phyloP scores from a whole-genome alignment of 2,329 filamentous ascomycete species.

The Rhexocercosporidium sp. region DNA sequence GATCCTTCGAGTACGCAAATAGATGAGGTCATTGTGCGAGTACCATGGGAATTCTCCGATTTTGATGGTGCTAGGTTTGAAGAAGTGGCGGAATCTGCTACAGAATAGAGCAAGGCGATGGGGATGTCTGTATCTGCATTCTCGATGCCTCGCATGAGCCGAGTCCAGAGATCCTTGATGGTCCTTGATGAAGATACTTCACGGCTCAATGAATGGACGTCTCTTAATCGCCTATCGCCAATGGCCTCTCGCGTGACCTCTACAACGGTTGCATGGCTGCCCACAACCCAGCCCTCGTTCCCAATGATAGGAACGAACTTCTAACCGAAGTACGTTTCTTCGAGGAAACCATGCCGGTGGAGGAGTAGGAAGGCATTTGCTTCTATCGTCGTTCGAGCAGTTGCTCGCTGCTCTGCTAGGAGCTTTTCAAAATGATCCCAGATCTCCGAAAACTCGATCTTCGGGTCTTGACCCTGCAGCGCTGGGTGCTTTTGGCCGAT shows the following conservation, averaged over 20 bases:
- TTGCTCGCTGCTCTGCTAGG: conserved; percentile 37
- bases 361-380: conserved; percentile 40
- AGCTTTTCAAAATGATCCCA: conserved; percentile 42
- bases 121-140: conserved; percentile 40
- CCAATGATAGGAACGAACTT: conserved; percentile 49
- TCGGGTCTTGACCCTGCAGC: conserved; percentile 45
- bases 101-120: conserved; percentile 41
- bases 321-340: conserved; percentile 47
- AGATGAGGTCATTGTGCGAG: neutral
- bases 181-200: conserved; percentile 35
- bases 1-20: conserved; percentile 24
- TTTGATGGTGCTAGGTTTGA: neutral
- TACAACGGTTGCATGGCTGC: conserved; percentile 27
- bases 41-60: neutral
- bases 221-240: conserved; percentile 43
- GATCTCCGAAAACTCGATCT: conserved; percentile 46
- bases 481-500: conserved; percentile 43
- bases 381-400: conserved; percentile 33
- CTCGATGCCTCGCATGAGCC: conserved; percentile 34
- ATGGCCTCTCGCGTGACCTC: conserved; percentile 48
- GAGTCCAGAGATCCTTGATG: conserved; percentile 43
- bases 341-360: conserved; percentile 41
- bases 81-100: conserved; percentile 24
- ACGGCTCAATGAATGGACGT: conserved; percentile 44
- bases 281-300: conserved; percentile 40